Conservation (phyloP, 2,329 filamentous ascomycete species). For the Trichoderma lentiforme region DNA sequence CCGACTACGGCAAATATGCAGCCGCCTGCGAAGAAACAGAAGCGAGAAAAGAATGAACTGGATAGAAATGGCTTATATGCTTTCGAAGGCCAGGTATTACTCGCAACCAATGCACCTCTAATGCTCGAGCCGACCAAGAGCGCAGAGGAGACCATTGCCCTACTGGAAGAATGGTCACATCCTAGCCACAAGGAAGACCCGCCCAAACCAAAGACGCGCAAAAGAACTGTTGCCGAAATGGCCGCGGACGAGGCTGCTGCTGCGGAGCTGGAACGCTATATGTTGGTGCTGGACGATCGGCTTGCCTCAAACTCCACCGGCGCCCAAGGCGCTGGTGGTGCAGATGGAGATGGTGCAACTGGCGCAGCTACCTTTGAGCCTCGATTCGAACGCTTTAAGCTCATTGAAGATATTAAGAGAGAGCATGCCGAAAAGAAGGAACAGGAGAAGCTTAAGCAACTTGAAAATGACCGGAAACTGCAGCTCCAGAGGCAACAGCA, state of each 20-base stretch:
- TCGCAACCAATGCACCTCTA: conserved; percentile 70
- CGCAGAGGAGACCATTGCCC: conserved; percentile 63
- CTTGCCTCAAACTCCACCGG: conserved; percentile 59
- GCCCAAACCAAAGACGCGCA: conserved; percentile 82
- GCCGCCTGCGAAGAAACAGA: conserved; percentile 63
- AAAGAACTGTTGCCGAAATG: conserved; percentile 91
- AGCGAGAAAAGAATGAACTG: conserved; percentile 70
- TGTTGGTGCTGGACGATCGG: conserved; percentile 88
- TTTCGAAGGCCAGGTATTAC: conserved; percentile 72
- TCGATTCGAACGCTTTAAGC: conserved; percentile 87
- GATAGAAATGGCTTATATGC: conserved; percentile 69
- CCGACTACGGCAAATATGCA: conserved; percentile 58
- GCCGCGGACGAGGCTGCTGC: conserved; percentile 91
- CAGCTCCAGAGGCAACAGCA: conserved; percentile 44
- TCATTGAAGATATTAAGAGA: conserved; percentile 77
- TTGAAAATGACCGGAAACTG: conserved; percentile 55
- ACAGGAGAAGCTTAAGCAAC: conserved; percentile 68
- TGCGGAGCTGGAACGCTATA: conserved; percentile 83
- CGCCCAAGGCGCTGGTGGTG: conserved; percentile 53
- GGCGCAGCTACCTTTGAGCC: conserved; percentile 74
- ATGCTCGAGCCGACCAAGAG: conserved; percentile 73
- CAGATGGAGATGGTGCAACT: conserved; percentile 71
- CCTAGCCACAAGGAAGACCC: conserved; percentile 73
- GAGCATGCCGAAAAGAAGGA: conserved; percentile 74
- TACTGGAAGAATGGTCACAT: conserved; percentile 70